Conservation (phyloP, 805 yeast species). For the Komagataella pseudopastoris region DNA sequence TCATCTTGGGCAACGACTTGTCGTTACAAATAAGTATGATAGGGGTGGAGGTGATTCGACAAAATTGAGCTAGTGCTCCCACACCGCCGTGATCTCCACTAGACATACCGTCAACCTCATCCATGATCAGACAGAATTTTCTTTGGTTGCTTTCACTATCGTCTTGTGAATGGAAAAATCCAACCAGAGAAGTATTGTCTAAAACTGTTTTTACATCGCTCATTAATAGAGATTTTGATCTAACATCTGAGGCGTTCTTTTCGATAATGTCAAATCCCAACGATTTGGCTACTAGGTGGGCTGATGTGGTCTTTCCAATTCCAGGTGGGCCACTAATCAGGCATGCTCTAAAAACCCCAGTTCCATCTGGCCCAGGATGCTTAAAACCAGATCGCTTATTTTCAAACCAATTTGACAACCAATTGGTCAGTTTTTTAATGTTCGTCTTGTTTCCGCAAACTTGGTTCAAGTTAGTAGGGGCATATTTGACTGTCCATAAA, state of each 20-base stretch:
- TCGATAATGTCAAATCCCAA: constrained; percentile 66
- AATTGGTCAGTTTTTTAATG: constrained; percentile 47
- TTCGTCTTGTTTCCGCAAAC: constrained; percentile 85
- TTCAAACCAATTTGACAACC: constrained; percentile 72
- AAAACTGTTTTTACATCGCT: constrained; percentile 56
- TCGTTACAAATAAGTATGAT: constrained; percentile 91
- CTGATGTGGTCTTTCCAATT: constrained; percentile 74
- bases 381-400: constrained; percentile 43
- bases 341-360: constrained; percentile 67
- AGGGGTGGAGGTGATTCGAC: constrained; percentile 78
- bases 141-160: constrained; percentile 25
- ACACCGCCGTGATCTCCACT: constrained; percentile 99
- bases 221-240: constrained; percentile 71
- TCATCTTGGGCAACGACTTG: constrained; percentile 83
- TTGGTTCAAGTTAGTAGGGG: constrained; percentile 64
- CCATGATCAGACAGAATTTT: constrained; percentile 82
- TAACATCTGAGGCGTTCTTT: constrained; percentile 78
- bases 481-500: constrained; percentile 89
- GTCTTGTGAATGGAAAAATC: constrained; percentile 38
- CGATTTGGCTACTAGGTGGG: constrained; percentile 57
- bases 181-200: constrained; percentile 72
- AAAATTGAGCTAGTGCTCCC: constrained; percentile 81
- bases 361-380: constrained; percentile 45
- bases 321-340: constrained; percentile 85
- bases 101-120: constrained; percentile 99